Conservation (phyloP, 208 protist species). For the Trypanosoma melophagium region DNA sequence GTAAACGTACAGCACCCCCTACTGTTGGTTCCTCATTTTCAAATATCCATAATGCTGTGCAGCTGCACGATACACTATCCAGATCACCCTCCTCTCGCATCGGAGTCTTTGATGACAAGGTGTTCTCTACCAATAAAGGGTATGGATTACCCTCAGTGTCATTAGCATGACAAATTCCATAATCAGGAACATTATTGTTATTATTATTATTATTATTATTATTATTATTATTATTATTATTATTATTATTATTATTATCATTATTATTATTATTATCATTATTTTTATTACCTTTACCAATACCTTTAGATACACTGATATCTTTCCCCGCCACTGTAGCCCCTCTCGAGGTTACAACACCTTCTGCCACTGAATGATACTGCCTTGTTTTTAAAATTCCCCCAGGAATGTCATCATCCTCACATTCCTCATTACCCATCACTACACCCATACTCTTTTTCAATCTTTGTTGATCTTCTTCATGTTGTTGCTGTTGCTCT, state of each 20-base stretch:
- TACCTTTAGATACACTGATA: not conserved
- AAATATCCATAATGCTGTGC: slow-evolving; percentile 63
- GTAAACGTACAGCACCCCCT: slow-evolving; percentile 50
- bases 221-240: not conserved
- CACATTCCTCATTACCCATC: slow-evolving; percentile 20
- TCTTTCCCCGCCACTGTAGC: not conserved
- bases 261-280: not conserved
- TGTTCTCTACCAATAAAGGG: slow-evolving; percentile 41
- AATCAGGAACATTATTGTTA: not conserved
- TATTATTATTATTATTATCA: not conserved
- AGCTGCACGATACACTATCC: slow-evolving; percentile 23
- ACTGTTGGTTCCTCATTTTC: slow-evolving; percentile 61
- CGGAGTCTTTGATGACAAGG: not conserved
- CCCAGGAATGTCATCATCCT: slow-evolving; percentile 27
- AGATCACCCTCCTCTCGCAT: slow-evolving; percentile 31
- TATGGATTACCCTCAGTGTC: slow-evolving; percentile 33
- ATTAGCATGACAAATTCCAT: not conserved
- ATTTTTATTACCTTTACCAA: not conserved
- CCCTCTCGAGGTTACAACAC: slow-evolving; percentile 3
- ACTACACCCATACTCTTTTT: not conserved
- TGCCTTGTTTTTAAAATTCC: not conserved
- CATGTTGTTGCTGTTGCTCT: slow-evolving; percentile 20
- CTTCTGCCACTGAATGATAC: slow-evolving; percentile 1
- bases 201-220: not conserved
- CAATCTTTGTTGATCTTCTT: slow-evolving; percentile 18